Evolutionary conservation across 2,329 filamentous ascomycete genomes (phyloP).

Genomic region (Mycosphaerella sp.): DNA sequence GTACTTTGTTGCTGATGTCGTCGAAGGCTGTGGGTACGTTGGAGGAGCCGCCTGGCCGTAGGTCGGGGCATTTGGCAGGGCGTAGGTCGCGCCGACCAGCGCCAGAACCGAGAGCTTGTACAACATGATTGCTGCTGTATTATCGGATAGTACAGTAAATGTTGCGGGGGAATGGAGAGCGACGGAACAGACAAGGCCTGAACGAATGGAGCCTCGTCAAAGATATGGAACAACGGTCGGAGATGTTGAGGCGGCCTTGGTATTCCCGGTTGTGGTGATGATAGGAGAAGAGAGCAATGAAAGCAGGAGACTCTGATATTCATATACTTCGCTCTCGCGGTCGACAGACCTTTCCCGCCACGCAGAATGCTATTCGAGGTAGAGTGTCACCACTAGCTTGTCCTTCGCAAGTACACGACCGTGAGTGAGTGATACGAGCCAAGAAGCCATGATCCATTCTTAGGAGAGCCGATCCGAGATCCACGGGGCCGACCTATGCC

Average conservation of each 20-base stretch:
- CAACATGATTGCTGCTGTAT: slow-evolving; percentile 7
- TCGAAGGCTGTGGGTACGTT: background rate
- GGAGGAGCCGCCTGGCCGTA: background rate
- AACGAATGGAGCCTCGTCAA: background rate
- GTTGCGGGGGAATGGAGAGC: background rate
- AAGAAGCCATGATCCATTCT: background rate
- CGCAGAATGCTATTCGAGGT: background rate
- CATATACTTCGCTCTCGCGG: slow-evolving; percentile 5
- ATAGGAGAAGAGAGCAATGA: background rate
- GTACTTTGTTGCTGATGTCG: background rate
- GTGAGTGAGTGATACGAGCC: slow-evolving; percentile 3
- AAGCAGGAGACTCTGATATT: slow-evolving; percentile 1
- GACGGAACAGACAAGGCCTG: background rate
- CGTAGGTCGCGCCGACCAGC: slow-evolving; percentile 10
- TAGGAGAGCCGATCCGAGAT: background rate
- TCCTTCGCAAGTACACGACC: background rate
- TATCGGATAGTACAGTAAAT: background rate
- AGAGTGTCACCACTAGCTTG: slow-evolving; percentile 1
- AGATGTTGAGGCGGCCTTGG: background rate
- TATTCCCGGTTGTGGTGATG: background rate
- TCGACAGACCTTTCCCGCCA: slow-evolving; percentile 1
- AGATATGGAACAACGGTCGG: background rate
- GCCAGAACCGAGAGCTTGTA: slow-evolving; percentile 13
- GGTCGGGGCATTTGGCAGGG: slow-evolving; percentile 5
- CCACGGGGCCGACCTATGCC: too few relatives aligned